A percentile compares a stretch with the other conserved stretches of the same genome.
phyloP scores from a whole-genome alignment of 306 rosid genomes.

The Trifolium repens region DNA sequence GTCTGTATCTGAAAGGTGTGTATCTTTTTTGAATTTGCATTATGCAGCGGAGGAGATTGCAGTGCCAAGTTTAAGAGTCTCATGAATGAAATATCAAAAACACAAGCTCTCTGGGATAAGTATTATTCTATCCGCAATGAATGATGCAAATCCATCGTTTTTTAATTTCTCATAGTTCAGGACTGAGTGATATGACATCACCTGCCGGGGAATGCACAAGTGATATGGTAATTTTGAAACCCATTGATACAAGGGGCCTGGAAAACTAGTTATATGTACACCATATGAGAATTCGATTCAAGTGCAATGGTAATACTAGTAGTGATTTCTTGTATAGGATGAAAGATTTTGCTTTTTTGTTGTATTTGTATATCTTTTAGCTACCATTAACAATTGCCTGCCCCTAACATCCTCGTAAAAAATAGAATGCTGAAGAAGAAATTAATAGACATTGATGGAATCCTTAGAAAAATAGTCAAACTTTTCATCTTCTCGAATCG shows the following conservation, averaged over 20 bases:
- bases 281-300: slow-evolving; percentile 35
- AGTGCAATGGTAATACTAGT: slow-evolving; percentile 37
- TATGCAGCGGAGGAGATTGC: slow-evolving; percentile 96
- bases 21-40: slow-evolving; percentile 32
- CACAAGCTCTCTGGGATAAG: slow-evolving; percentile 77
- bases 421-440: not conserved
- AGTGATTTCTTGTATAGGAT: slow-evolving; percentile 55
- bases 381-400: slow-evolving; percentile 26
- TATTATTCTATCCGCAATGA: slow-evolving; percentile 90
- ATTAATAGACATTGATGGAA: slow-evolving; percentile 11
- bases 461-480: not conserved
- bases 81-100: slow-evolving; percentile 81
- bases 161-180: not conserved
- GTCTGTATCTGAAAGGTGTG: not conserved
- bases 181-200: slow-evolving; percentile 30
- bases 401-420: slow-evolving; percentile 16
- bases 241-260: slow-evolving; percentile 36
- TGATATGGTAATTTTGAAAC: slow-evolving; percentile 22
- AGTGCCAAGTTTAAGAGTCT: slow-evolving; percentile 91
- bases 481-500: not conserved
- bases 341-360: slow-evolving; percentile 39
- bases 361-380: slow-evolving; percentile 22
- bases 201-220: slow-evolving; percentile 31
- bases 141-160: slow-evolving; percentile 45
- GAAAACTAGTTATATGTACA: slow-evolving; percentile 40